These are phyloP conservation scores for Vigna reflexopilosa DNA, from an alignment of 306 rosid genomes.

Conservation along the genomic window DNA sequence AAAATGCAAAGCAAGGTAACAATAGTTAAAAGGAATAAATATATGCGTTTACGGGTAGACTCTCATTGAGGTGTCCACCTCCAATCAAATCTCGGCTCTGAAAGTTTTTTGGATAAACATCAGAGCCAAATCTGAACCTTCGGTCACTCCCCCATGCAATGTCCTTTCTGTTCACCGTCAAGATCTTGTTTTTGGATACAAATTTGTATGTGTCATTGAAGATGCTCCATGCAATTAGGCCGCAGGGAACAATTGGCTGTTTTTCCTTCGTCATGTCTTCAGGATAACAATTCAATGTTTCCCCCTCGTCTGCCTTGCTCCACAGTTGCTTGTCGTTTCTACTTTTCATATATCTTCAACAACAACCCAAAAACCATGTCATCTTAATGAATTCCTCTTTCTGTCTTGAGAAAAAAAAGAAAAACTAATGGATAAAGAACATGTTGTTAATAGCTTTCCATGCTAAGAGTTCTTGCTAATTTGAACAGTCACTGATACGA, in stretches of 20 bases:
- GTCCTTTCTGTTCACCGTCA: constrained; percentile 66
- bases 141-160: constrained; percentile 86
- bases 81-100: constrained; percentile 66
- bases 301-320: constrained; percentile 44
- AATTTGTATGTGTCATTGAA: constrained; percentile 86
- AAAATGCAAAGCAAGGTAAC: not conserved
- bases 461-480: not conserved
- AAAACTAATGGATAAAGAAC: too few relatives aligned
- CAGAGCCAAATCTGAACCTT: constrained; percentile 63
- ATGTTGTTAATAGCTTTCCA: too few relatives aligned
- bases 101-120: constrained; percentile 79
- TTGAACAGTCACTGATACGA: not conserved
- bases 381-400: not conserved
- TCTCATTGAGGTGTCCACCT: constrained; percentile 74
- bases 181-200: constrained; percentile 53
- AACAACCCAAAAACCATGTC: not conserved
- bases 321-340: constrained; percentile 73
- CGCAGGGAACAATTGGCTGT: constrained; percentile 83
- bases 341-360: constrained; percentile 80
- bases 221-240: constrained; percentile 92
- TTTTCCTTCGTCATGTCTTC: constrained; percentile 35
- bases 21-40: constrained; percentile 26
- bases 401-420: too few relatives aligned
- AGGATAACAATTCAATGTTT: constrained; percentile 39
- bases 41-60: constrained; percentile 64